These are phyloP conservation scores for Malus hybrid DNA, from an alignment of 331 rosid species.

Conservation along the genomic window DNA sequence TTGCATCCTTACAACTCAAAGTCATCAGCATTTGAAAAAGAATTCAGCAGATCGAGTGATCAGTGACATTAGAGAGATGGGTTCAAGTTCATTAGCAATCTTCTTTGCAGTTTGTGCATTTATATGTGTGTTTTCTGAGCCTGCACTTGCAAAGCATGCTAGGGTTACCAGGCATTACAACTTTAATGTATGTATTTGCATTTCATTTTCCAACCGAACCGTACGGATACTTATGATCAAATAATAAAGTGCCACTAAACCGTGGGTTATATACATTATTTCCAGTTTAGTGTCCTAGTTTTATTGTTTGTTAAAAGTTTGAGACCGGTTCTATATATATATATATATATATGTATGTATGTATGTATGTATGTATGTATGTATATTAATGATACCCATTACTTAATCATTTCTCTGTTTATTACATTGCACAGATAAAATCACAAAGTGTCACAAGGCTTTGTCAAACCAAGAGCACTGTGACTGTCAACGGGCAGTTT, in stretches of 20 bases:
- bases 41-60: background rate
- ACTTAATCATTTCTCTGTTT: background rate
- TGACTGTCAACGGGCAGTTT: constrained; percentile 60
- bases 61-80: constrained; percentile 22
- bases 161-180: constrained; percentile 70
- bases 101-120: constrained; percentile 27
- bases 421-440: constrained; percentile 31
- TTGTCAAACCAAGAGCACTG: constrained; percentile 67
- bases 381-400: no score
- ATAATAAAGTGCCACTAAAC: no score
- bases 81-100: constrained; percentile 16
- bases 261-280: no score
- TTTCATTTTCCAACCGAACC: background rate
- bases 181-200: constrained; percentile 42
- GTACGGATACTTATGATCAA: no score
- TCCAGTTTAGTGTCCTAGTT: no score
- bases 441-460: constrained; percentile 58
- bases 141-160: constrained; percentile 39
- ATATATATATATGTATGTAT: no score
- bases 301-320: no score
- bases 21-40: background rate
- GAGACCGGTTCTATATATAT: no score
- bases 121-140: constrained; percentile 28
- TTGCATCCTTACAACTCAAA: constrained; percentile 28
- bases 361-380: no score